phyloP scores from a whole-genome alignment of 2,329 filamentous ascomycete genomes.

The Penicillium sp. region DNA sequence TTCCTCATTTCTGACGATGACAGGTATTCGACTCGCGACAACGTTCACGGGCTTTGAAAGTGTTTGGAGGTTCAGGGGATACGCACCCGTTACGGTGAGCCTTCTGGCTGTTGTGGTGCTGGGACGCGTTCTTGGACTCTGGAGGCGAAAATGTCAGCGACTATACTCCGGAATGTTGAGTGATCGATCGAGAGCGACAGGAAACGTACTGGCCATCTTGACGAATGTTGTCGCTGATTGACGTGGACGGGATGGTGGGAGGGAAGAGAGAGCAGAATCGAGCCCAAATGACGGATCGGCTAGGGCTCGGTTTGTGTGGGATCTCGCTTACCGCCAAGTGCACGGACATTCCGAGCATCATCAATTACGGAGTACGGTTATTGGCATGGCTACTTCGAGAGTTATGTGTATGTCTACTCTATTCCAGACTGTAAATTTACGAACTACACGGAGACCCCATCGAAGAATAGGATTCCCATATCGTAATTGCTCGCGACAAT shows the following conservation, averaged over 20 bases:
- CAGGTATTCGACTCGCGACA: conserved; percentile 1
- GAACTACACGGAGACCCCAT: too few species aligned
- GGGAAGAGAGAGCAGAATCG: conserved; percentile 28
- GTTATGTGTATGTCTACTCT: too few species aligned
- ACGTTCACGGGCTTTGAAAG: neutral
- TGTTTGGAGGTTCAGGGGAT: conserved; percentile 8
- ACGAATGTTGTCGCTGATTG: conserved; percentile 40
- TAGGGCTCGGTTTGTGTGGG: conserved; percentile 40
- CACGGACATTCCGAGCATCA: conserved; percentile 22
- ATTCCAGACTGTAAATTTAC: too few species aligned
- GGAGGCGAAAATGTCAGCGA: conserved; percentile 12
- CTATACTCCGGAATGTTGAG: too few species aligned
- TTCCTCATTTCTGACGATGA: neutral
- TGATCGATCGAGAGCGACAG: too few species aligned
- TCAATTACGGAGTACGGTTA: too few species aligned
- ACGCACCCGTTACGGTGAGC: conserved; percentile 98
- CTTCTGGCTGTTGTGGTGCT: conserved; percentile 98
- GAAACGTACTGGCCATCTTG: conserved; percentile 47
- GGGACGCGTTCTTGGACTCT: conserved; percentile 99
- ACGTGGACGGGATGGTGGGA: conserved; percentile 35
- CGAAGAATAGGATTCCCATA: too few species aligned
- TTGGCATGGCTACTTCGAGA: too few species aligned
- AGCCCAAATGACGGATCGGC: conserved; percentile 29
- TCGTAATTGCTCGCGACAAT: too few species aligned
- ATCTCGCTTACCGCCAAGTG: conserved; percentile 37